Percentiles rank a stretch among this genome's conserved stretches.
Evolutionary conservation across 257 asterid species (phyloP).

Genomic region (Solanum habrochaites): DNA sequence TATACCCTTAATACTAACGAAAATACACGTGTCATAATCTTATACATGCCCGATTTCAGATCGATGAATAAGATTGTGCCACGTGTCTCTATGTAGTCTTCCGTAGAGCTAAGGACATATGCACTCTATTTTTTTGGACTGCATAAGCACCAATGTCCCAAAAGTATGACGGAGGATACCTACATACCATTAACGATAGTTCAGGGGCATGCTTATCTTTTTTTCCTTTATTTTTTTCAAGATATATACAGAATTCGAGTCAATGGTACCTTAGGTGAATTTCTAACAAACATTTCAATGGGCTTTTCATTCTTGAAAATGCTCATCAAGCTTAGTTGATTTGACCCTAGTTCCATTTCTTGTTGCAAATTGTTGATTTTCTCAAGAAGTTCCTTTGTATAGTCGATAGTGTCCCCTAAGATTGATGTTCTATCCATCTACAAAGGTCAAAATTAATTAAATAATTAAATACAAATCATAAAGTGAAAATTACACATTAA

Average conservation of each 20-base stretch:
- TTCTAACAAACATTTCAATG: slow-evolving; percentile 29
- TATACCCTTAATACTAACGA: too few relatives aligned
- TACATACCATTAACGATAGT: too few relatives aligned
- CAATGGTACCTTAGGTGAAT: slow-evolving; percentile 57
- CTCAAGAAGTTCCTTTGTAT: slow-evolving; percentile 61
- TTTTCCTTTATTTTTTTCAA: too few relatives aligned
- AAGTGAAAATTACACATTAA: neutral
- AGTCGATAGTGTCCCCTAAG: slow-evolving; percentile 74
- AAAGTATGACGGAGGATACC: too few relatives aligned
- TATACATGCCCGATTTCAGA: too few relatives aligned
- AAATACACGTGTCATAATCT: too few relatives aligned
- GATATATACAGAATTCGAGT: neutral
- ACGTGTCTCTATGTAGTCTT: too few relatives aligned
- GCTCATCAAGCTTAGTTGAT: slow-evolving; percentile 18
- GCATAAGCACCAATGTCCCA: too few relatives aligned
- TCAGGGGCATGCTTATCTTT: too few relatives aligned
- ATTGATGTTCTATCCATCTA: slow-evolving; percentile 88
- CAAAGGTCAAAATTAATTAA: neutral
- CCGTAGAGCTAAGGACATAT: too few relatives aligned
- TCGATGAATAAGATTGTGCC: too few relatives aligned
- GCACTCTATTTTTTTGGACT: too few relatives aligned
- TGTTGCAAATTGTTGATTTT: slow-evolving; percentile 47
- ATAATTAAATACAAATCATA: neutral
- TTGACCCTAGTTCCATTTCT: slow-evolving; percentile 31
- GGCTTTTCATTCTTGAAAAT: slow-evolving; percentile 47